Evolutionary conservation across 2,329 filamentous ascomycete species (phyloP), one percentile per base, ranked within the genome.

Genomic region (Verticillium nubilum): DNA sequence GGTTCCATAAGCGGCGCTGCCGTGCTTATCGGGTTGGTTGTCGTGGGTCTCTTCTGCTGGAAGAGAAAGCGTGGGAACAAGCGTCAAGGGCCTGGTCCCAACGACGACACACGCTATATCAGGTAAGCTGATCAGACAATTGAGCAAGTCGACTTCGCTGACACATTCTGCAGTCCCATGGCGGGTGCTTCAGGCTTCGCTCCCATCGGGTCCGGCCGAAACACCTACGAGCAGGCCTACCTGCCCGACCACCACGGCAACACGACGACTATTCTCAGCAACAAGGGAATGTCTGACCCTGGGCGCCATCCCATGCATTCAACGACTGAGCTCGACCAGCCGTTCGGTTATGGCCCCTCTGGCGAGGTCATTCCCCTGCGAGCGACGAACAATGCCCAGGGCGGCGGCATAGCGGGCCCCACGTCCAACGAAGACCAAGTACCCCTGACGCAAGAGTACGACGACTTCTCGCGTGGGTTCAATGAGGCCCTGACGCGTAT

Each of bases 1-100:
- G 83, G 80, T 13, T 77, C 76, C 17, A 74, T 86, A 47, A 78
- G 80, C n/a, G 81, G 80, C 17, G 71, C 82, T 0, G 81, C 78
- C 5, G 74, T 74, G 3, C 61, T 84, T 1, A 69, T 76, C 9
- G 73, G 76, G 6, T 61, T 76, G 5, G 75, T 75, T 0, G 62
- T 83, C 0, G 69, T 67, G 23, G 42, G 42, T 10, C 66, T 81
- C 56, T 82, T 76, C 64, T 70, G 80, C 56, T 70, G 77, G 67
- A 76, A 77, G 54, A 77, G 77, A 37, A 76, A 73, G 56, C 73
- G 71, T 57, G 69, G 72, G 57, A 79, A 79, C 66, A 60, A 67
- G 19, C 78, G 78, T 26, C 63, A 72, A 55, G 78, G 78, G 1
- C 74, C 79, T 3, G 78, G 77, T 0, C 70, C 70, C 4, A 65